Evolutionary conservation across 352 stramenopile species (phyloP), one percentile per base, ranked within the genome.

Genomic region (Phytophthora gonapodyides): DNA sequence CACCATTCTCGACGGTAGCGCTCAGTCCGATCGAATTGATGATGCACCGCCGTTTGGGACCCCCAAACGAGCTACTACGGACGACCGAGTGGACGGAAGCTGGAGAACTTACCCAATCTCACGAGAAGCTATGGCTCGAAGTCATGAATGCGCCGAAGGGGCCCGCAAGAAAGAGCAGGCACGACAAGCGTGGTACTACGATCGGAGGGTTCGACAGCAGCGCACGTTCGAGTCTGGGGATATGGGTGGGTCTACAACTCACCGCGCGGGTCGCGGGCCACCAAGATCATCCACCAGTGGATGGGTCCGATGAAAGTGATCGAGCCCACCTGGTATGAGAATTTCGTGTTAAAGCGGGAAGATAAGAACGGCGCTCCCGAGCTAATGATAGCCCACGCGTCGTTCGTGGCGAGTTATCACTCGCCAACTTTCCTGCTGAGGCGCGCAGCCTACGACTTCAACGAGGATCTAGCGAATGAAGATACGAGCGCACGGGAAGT

Each of bases 241-340:
- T 17, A 5, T n/a, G 19, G 24, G 1, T 62, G 44, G 54, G 13
- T 62, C 7, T 52, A 42, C 15, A 16, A 31, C 0, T 42, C 54
- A 3, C 54, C 54, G 4, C 13, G 43, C 1, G 31, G 44, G 1
- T 3, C 56, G 0, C 50, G 56, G n/a, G 45, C 30, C 0, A 44
- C 30, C 0, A 63, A 57, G 2, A 42, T 63, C 1, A 36, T 63
- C 3, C 27, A 63, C 17, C 7, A n/a, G 0, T 63, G 56, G 56
- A 17, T 57, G 6, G 45, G 30, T 2, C 56, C 45, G 8, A 13
- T 57, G 36, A 16, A 8, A 3, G 15, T 55, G 0, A 2, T 61
- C 0, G 58, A 61, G 4, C 11, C 41, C 2, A 27, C 42, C 0
- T 42, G 58, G 1, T 46, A 41, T 2, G 50, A 61, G 1, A 55